phyloP scores from a whole-genome alignment of 257 asterid species.

The Lycium barbarum region DNA sequence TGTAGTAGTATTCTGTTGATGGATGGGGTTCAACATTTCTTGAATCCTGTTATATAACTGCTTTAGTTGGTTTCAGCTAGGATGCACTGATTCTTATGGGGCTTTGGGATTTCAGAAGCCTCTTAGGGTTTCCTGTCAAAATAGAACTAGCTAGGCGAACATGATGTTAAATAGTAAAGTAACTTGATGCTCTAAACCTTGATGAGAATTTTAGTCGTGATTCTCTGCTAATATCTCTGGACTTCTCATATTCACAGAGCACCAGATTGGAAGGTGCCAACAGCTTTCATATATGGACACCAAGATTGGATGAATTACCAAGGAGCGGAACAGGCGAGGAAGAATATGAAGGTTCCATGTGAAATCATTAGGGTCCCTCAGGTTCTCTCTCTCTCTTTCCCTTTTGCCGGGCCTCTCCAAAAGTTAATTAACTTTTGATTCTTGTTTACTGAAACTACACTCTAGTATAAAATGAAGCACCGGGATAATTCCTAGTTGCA shows the following conservation, averaged over 20 bases:
- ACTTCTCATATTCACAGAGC: conserved; percentile 51
- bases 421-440: neutral
- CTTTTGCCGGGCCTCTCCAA: neutral
- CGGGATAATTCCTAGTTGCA: conserved; percentile 9
- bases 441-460: neutral
- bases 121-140: neutral
- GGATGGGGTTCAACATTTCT: conserved; percentile 16
- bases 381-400: conserved; percentile 47
- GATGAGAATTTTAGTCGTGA: neutral
- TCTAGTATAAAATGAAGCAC: conserved; percentile 19
- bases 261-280: conserved; percentile 84
- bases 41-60: neutral
- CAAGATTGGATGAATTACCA: conserved; percentile 85
- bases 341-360: conserved; percentile 75
- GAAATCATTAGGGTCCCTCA: conserved; percentile 81
- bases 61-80: neutral
- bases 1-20: neutral
- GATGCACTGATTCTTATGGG: neutral
- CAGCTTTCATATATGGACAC: conserved; percentile 76
- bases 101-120: neutral
- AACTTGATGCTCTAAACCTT: neutral
- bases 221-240: neutral
- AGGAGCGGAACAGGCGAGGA: conserved; percentile 78
- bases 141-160: neutral
- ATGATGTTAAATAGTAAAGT: conserved; percentile 1